Conservation (phyloP, 768 basidiomycete genomes). For the Hygrophorus pudorinus region DNA sequence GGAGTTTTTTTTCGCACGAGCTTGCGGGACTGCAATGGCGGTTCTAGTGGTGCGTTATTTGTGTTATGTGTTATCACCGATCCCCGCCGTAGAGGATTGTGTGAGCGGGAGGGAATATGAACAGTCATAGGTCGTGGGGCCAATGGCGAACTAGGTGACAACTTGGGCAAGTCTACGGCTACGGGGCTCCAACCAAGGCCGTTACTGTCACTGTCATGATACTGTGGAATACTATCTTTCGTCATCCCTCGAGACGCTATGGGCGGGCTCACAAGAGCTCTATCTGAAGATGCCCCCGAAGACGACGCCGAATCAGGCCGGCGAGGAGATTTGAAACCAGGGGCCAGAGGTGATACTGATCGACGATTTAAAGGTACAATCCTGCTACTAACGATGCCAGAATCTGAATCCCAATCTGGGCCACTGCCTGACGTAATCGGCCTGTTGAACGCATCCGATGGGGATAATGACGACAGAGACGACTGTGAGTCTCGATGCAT, state of each 20-base stretch:
- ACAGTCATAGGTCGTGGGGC: too few species aligned
- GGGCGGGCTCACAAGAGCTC: constrained; percentile 23
- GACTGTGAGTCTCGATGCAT: constrained; percentile 50
- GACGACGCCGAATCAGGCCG: constrained; percentile 30
- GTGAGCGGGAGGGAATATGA: too few species aligned
- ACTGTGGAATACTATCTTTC: neutral
- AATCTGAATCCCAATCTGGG: constrained; percentile 52
- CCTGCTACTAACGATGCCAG: constrained; percentile 33
- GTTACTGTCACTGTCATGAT: too few species aligned
- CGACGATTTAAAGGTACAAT: constrained; percentile 55
- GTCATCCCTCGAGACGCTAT: constrained; percentile 10
- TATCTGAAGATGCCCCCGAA: constrained; percentile 31
- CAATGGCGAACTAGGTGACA: neutral
- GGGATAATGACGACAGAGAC: constrained; percentile 53
- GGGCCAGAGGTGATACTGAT: constrained; percentile 66
- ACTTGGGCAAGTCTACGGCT: constrained; percentile 3
- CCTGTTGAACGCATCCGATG: constrained; percentile 35
- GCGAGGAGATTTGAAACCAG: constrained; percentile 31
- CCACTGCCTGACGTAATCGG: constrained; percentile 22
- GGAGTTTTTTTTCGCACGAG: constrained; percentile 30
- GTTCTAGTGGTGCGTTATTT: constrained; percentile 10
- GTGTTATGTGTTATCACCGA: neutral
- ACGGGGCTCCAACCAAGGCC: neutral
- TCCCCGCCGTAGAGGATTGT: neutral
- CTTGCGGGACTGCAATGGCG: constrained; percentile 16